Base-by-base conservation (phyloP, 2,329 filamentous ascomycete genomes). In the Pestalotiopsis sp. region DNA sequence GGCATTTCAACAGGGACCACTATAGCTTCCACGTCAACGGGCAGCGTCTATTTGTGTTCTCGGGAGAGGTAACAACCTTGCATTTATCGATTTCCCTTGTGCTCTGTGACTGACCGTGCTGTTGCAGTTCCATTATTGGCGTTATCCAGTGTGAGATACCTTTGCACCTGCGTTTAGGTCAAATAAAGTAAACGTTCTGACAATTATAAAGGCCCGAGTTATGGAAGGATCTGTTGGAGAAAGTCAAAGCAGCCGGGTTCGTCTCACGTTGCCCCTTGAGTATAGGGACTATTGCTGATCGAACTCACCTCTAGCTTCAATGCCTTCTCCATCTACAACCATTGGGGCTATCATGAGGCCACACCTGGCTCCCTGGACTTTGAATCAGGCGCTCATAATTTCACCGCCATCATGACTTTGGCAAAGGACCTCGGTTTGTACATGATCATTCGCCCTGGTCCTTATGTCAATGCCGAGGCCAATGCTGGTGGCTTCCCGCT, bases 381-480 rank as follows among this genome's bases (percentile, higher is more conserved):
- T 70, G 79, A 81, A 65, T 86, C 79, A 13, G 86, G 84, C 2
- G 84, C 86, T 3, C 87, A 86, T 69, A 81, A 89, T 71, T 85
- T 88, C 68, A 84, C 82, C 4, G 78, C 79, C 9, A 81, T 89
- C 55, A 83, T 87, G 65, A 83, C 85, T 36, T 79, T 87, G 31
- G 86, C 87, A 3, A 83, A 87, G 70, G 81, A 86, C 52, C 77
- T 87, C 27, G 87, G 86, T 2, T 77, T 88, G 52, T 88, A 88
- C 70, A 82, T 88, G 52, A 84, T 89, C 36, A 82, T 85, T 1
- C 81, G 88, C 0, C 87, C 88, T 0, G 88, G 89, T 0, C 88
- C 88, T 0, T 91, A 91, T 68, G 84, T 89, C 68, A 91, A 91
- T 70, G 89, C 88, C 1, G 90, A 91, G 74, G 83, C 87, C 3